Evolutionary conservation across 805 yeast genomes (phyloP), one percentile per base, ranked within the genome.

Genomic region (Barnettozyma wickerhamii): DNA sequence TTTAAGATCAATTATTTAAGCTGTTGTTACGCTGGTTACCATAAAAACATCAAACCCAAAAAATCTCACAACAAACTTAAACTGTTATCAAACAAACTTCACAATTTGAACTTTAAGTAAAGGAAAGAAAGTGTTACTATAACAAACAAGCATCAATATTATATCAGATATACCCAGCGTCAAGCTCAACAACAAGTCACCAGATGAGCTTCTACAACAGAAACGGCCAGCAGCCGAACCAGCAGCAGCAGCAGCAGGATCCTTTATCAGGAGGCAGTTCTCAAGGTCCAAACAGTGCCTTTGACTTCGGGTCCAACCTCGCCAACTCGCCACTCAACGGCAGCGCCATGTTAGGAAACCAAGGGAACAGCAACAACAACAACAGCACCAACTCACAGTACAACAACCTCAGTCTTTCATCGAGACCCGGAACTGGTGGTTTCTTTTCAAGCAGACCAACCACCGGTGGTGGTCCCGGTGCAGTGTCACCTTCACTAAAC

Each of bases 381-480:
- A 47, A 24, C 39, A 46, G 19, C 45, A 31, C 19, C 7, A 32
- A n/a, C 14, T 18, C 35, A 23, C 48, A 46, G 41, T 43, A 40
- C 27, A 55, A 55, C 46, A 53, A 48, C 38, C 30, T 53, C 33
- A 52, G 49, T 36, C 31, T 53, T 34, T 50, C 55, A 20, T 48
- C 47, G 4, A 45, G 37, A 35, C 24, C 55, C 24, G n/a, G 26
- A 3, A 15, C 33, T 5, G 18, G 19, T 13, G 35, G 37, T 3
- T 21, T 26, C 20, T 23, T 24, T 20, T 21, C 30, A 24, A 7
- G 35, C 23, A 30, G 28, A 19, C 35, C 42, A 19, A 42, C n/a
- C 10, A 42, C n/a, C 10, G 34, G 18, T 10, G 24, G 23, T 9
- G 30, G 28, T 34, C 18, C 29, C 10, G 23, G 15, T 6, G 9